Evolutionary conservation across 2,329 filamentous ascomycete genomes (phyloP), one percentile per base, ranked within the genome.

Genomic region (Mycosphaerella sp.): DNA sequence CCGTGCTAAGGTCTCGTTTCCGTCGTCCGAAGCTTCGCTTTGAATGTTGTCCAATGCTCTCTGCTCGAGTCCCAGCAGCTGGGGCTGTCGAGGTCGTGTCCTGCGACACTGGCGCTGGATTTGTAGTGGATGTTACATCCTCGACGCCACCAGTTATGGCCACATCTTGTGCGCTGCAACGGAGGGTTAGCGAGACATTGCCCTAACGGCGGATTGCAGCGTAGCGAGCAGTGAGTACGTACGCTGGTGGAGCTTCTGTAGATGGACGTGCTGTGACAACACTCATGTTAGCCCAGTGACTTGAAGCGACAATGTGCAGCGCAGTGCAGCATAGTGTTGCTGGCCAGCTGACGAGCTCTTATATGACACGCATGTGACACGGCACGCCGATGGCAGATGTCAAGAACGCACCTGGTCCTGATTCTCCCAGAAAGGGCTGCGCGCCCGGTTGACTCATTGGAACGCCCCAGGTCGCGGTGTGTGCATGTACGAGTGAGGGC

Each of bases 1-100:
- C 68, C 14, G 68, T 70, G 63, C 74, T 76, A 8, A 65, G 68
- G 34, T 73, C 71, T 57, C 73, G 68, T 57, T 70, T 68, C 56
- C 71, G 71, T 52, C 69, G 71, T 50, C 69, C 68, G 44, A 74
- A 66, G 60, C 73, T 76, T 49, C 73, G 70, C 62, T 75, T 68
- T 42, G 73, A 74, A 48, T 68, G 69, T 39, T 67, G 63, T 18
- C 70, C 70, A 44, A 74, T 66, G 62, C 71, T 74, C 44, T 74
- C 71, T 21, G 70, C 54, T 21, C 61, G 65, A 57, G 72, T 52
- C 48, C 49, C 39, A 16, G 52, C 25, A 35, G 40, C 21, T 27
- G 30, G 9, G 12, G 17, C 34, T 8, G 41, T 37, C 30, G 41
- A 37, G 8, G 39, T 35, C 9, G 45, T 28, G 32, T 42, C 39